phyloP scores from a whole-genome alignment of 2,329 filamentous ascomycete species.

The Colletotrichum sp. region DNA sequence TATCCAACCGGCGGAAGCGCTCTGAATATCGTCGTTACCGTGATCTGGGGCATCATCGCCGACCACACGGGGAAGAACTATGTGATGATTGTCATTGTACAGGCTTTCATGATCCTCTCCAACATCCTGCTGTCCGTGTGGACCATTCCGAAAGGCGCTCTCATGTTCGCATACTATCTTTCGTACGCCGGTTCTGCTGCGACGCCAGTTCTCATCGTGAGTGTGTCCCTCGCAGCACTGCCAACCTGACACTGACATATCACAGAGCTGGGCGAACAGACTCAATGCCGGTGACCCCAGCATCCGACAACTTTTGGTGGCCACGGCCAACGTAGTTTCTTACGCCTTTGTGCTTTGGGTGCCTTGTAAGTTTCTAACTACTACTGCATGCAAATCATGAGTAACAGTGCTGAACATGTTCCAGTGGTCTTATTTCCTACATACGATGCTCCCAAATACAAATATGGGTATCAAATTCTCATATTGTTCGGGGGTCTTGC shows the following conservation, averaged over 20 bases:
- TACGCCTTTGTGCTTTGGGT: constrained; percentile 12
- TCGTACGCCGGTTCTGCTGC: constrained; percentile 23
- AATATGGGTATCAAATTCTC: constrained; percentile 36
- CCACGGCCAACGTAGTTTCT: constrained; percentile 2
- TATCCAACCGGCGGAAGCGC: constrained; percentile 34
- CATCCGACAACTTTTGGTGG: neutral
- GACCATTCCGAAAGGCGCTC: constrained; percentile 22
- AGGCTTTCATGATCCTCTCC: constrained; percentile 21
- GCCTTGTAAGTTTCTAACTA: neutral
- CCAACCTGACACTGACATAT: neutral
- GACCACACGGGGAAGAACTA: constrained; percentile 25
- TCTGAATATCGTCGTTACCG: constrained; percentile 18
- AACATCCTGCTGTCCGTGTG: constrained; percentile 26
- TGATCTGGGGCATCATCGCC: constrained; percentile 20
- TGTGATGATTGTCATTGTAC: constrained; percentile 11
- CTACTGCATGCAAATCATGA: fast-evolving
- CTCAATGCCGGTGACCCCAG: constrained; percentile 5
- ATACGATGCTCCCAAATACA: constrained; percentile 36
- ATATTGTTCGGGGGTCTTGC: constrained; percentile 35
- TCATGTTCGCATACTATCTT: constrained; percentile 26
- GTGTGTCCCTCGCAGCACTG: neutral
- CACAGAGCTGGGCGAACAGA: constrained; percentile 2
- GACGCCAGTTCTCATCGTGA: constrained; percentile 27
- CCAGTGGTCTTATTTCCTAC: constrained; percentile 34
- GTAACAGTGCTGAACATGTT: fast-evolving